These are phyloP conservation scores for Candida sp. DNA, from an alignment of 1,139 yeast genomes.

Conservation along the genomic window DNA sequence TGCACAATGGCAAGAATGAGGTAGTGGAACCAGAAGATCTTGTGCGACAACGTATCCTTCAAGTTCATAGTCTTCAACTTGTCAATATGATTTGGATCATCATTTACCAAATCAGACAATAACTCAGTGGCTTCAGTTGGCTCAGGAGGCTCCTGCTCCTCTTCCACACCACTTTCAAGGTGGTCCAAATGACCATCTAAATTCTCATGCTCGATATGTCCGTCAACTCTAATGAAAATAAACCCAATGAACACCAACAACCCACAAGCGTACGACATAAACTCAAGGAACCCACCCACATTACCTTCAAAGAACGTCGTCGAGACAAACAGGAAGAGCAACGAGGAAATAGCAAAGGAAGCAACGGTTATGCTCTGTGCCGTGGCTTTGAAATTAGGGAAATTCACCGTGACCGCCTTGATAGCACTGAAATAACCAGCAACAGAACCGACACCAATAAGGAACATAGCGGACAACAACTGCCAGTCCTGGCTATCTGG, in stretches of 20 bases:
- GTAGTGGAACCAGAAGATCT: slow-evolving; percentile 52
- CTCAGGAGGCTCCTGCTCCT: neutral
- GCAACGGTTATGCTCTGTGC: slow-evolving; percentile 44
- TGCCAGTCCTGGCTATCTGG: slow-evolving; percentile 16
- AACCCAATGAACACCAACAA: slow-evolving; percentile 31
- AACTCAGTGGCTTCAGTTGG: slow-evolving; percentile 9
- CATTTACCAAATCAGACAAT: slow-evolving; percentile 8
- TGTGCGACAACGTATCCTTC: slow-evolving; percentile 23
- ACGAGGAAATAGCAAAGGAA: slow-evolving; percentile 40
- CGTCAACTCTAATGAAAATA: slow-evolving; percentile 33
- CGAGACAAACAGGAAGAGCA: slow-evolving; percentile 28
- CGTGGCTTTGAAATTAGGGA: slow-evolving; percentile 34
- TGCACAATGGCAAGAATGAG: slow-evolving; percentile 63
- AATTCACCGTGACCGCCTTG: slow-evolving; percentile 37
- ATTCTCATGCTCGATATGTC: slow-evolving; percentile 22
- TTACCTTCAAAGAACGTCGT: slow-evolving; percentile 25
- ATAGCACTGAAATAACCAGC: slow-evolving; percentile 38
- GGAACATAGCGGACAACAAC: slow-evolving; percentile 32
- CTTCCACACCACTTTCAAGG: slow-evolving; percentile 16
- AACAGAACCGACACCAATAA: slow-evolving; percentile 37
- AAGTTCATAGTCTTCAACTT: slow-evolving; percentile 20
- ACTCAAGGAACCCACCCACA: slow-evolving; percentile 25
- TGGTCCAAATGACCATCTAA: neutral
- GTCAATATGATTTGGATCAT: slow-evolving; percentile 1
- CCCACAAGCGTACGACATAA: slow-evolving; percentile 28